A percentile compares a stretch with the other conserved stretches of the same genome.
phyloP scores from a whole-genome alignment of 2,329 filamentous ascomycete genomes.

The Bipolaris victoriae region DNA sequence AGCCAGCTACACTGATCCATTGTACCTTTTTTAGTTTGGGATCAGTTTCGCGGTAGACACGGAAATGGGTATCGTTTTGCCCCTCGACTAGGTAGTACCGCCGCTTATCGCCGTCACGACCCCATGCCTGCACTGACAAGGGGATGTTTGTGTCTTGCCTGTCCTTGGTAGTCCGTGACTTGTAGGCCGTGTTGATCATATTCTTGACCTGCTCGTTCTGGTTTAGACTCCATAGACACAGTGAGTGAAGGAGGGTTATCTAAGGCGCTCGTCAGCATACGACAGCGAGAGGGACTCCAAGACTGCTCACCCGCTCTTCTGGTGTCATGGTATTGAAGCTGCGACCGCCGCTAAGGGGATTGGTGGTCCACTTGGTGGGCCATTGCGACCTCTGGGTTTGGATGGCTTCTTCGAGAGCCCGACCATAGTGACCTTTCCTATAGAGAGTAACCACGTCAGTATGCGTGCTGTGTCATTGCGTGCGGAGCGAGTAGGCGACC shows the following conservation, averaged over 20 bases:
- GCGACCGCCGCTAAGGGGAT: conserved; percentile 78
- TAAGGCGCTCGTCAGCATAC: conserved; percentile 50
- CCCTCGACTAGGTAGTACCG: conserved; percentile 95
- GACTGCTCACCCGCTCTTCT: conserved; percentile 73
- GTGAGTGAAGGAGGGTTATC: conserved; percentile 81
- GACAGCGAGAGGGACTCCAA: neutral
- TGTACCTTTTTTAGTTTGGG: conserved; percentile 75
- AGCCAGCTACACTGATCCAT: conserved; percentile 93
- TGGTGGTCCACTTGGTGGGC: conserved; percentile 84
- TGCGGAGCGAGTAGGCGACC: conserved; percentile 28
- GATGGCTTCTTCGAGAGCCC: conserved; percentile 92
- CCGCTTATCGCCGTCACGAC: conserved; percentile 85
- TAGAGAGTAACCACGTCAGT: conserved; percentile 43
- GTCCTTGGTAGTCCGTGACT: conserved; percentile 78
- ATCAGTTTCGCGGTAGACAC: conserved; percentile 93
- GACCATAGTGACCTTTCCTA: conserved; percentile 89
- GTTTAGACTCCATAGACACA: conserved; percentile 87
- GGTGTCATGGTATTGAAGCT: conserved; percentile 84
- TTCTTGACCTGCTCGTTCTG: conserved; percentile 83
- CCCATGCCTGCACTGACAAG: conserved; percentile 89
- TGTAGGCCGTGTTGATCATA: conserved; percentile 76
- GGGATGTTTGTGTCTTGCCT: conserved; percentile 82
- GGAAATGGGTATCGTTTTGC: conserved; percentile 89
- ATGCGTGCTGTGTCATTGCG: neutral
- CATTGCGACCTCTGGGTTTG: conserved; percentile 85